phyloP scores from a whole-genome alignment of 768 basidiomycete genomes.

The Boletus reticuloceps region DNA sequence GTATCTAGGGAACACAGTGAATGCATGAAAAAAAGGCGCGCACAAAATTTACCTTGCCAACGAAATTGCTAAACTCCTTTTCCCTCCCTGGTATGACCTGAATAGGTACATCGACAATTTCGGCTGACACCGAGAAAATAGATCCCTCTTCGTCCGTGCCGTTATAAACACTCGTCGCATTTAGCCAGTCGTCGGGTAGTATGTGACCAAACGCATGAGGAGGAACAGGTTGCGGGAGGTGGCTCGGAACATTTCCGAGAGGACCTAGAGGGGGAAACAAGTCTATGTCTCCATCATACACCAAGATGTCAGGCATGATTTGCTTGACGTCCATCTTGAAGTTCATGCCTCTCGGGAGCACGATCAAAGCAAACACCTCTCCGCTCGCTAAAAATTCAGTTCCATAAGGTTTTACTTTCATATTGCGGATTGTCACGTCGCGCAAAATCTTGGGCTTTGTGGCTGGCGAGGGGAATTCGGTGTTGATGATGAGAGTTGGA shows the following conservation, averaged over 20 bases:
- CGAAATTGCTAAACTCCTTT: slow-evolving; percentile 71
- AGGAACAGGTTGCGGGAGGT: slow-evolving; percentile 64
- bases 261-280: background rate
- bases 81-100: slow-evolving; percentile 77
- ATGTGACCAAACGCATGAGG: slow-evolving; percentile 75
- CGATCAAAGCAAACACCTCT: slow-evolving; percentile 58
- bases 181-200: slow-evolving; percentile 67
- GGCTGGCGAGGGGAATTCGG: slow-evolving; percentile 63
- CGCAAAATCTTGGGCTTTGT: slow-evolving; percentile 65
- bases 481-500: slow-evolving; percentile 43
- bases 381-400: slow-evolving; percentile 64
- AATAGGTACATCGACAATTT: slow-evolving; percentile 70
- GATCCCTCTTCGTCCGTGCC: slow-evolving; percentile 49
- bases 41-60: slow-evolving; percentile 57
- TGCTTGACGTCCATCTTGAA: slow-evolving; percentile 59
- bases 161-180: slow-evolving; percentile 40
- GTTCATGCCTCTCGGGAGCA: slow-evolving; percentile 68
- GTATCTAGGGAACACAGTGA: slow-evolving; percentile 44
- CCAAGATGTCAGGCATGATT: slow-evolving; percentile 72
- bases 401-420: slow-evolving; percentile 60
- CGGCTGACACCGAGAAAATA: slow-evolving; percentile 57
- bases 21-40: background rate
- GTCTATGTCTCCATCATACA: slow-evolving; percentile 72
- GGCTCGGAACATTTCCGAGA: slow-evolving; percentile 39
- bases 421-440: slow-evolving; percentile 71